phyloP scores from a whole-genome alignment of 495 filamentous ascomycete species.

The Penicillium malachiteum region DNA sequence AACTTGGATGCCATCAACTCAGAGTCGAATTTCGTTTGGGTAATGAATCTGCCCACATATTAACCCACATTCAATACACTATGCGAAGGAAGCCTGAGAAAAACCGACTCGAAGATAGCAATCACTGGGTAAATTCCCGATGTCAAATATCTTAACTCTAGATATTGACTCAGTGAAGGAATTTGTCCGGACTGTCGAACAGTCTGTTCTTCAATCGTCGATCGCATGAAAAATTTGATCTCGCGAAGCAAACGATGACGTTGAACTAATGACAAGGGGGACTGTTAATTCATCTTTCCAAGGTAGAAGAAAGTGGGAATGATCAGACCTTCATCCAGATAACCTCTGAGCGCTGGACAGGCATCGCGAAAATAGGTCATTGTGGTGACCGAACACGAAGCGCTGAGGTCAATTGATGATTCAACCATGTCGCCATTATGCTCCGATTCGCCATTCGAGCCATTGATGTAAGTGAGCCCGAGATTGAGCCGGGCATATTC shows the following conservation, averaged over 20 bases:
- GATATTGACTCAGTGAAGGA: neutral
- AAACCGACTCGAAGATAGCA: neutral
- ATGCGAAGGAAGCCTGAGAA: neutral
- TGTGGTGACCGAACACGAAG: no score
- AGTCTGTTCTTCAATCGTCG: neutral
- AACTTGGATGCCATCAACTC: neutral
- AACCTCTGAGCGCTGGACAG: no score
- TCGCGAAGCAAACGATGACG: neutral
- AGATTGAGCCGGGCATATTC: neutral
- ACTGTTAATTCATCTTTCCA: no score
- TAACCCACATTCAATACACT: neutral
- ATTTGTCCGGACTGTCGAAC: neutral
- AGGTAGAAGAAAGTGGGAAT: no score
- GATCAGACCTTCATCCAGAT: no score
- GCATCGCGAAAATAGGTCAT: no score
- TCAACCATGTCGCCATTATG: neutral
- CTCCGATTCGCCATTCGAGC: neutral
- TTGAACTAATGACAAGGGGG: neutral
- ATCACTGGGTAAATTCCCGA: slow-evolving; percentile 2
- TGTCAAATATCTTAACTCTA: neutral
- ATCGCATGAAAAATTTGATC: neutral
- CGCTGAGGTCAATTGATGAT: neutral
- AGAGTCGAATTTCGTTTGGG: neutral
- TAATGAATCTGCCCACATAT: neutral
- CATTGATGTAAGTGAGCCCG: neutral